Evolutionary conservation across 1,139 yeast genomes (phyloP).

Genomic region (Yamadazyma epiphylla): DNA sequence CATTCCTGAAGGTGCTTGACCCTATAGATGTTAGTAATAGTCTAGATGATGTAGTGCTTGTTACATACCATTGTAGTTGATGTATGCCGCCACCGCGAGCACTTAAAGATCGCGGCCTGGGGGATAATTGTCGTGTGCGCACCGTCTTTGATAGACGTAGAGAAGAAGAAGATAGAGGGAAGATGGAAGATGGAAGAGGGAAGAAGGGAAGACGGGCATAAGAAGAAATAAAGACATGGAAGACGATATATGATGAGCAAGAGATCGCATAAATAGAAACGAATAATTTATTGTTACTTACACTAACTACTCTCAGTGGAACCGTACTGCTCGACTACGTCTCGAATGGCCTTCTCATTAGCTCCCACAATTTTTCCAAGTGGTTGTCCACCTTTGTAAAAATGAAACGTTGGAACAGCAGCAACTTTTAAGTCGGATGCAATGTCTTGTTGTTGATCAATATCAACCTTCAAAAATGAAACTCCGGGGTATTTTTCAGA

Average conservation of each 20-base stretch:
- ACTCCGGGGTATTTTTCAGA: conserved; percentile 37
- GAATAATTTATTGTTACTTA: too few species aligned
- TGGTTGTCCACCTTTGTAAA: conserved; percentile 72
- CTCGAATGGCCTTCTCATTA: conserved; percentile 11
- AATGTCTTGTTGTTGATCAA: conserved; percentile 60
- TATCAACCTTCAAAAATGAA: conserved; percentile 27
- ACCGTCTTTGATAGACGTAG: too few species aligned
- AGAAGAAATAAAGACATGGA: too few species aligned
- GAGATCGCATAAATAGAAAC: too few species aligned
- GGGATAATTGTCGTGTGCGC: too few species aligned
- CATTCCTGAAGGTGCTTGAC: conserved; percentile 80
- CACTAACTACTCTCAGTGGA: conserved; percentile 8
- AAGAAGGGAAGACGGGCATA: too few species aligned
- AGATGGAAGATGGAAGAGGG: too few species aligned
- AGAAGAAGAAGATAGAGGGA: too few species aligned
- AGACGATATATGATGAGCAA: background rate
- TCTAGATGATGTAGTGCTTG: too few species aligned
- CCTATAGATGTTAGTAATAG: conserved; percentile 34
- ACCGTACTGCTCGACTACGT: conserved; percentile 8
- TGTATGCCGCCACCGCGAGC: conserved; percentile 1
- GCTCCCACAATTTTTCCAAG: conserved; percentile 82
- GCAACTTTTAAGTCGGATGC: conserved; percentile 72
- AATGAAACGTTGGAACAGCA: conserved; percentile 87
- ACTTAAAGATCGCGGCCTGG: too few species aligned
- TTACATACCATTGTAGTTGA: too few species aligned